Conservation (phyloP, 2,329 filamentous ascomycete species). For the Calcarisporium arbuscula region DNA sequence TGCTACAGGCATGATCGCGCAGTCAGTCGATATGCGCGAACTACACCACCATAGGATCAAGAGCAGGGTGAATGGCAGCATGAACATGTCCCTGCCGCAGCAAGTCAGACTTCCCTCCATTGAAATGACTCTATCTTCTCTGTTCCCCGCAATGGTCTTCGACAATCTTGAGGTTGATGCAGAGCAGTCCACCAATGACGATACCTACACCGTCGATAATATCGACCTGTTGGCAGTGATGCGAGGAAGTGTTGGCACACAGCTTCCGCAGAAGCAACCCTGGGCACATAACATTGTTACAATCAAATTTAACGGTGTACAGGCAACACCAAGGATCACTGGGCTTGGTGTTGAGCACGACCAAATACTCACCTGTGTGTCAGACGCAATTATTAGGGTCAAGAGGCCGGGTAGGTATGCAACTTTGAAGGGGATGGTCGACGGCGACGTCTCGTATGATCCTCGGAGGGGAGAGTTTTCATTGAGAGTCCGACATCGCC, state of each 20-base stretch:
- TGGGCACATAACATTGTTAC: conserved; percentile 57
- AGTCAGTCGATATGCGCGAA: conserved; percentile 42
- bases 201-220: conserved; percentile 7
- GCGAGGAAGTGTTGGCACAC: conserved; percentile 12
- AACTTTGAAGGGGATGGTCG: conserved; percentile 48
- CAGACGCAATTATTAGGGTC: conserved; percentile 51
- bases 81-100: conserved; percentile 32
- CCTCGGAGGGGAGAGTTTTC: conserved; percentile 54
- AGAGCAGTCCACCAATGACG: conserved; percentile 5
- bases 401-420: conserved; percentile 47
- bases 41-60: conserved; percentile 39
- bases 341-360: conserved; percentile 7
- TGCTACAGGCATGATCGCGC: conserved; percentile 44
- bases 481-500: conserved; percentile 50
- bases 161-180: conserved; percentile 14
- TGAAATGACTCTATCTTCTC: conserved; percentile 41
- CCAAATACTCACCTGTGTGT: conserved; percentile 30
- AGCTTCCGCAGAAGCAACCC: conserved; percentile 22
- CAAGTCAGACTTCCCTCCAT: conserved; percentile 42
- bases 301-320: conserved; percentile 48
- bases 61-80: conserved; percentile 25
- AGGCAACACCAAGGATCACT: conserved; percentile 13
- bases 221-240: conserved; percentile 17
- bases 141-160: conserved; percentile 31
- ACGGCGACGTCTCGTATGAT: conserved; percentile 58